phyloP scores from a whole-genome alignment of 2,329 filamentous ascomycete species.

The Aspergillus pseudoterreus region DNA sequence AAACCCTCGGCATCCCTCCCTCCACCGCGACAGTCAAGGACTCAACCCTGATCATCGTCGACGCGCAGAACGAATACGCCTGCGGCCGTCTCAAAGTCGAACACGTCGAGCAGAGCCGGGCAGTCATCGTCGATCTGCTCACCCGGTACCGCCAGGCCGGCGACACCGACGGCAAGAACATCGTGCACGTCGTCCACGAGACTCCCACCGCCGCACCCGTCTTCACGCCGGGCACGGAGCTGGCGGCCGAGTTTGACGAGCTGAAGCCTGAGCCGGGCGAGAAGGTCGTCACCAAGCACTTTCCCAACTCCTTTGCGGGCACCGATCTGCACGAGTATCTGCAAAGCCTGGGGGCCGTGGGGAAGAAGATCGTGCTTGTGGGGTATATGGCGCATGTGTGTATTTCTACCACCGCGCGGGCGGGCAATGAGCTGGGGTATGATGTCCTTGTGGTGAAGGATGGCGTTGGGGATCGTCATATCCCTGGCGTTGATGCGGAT shows the following conservation, averaged over 20 bases:
- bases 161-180: slow-evolving; percentile 40
- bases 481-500: slow-evolving; percentile 54
- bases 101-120: slow-evolving; percentile 52
- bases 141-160: slow-evolving; percentile 56
- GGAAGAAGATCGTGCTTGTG: slow-evolving; percentile 57
- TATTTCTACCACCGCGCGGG: slow-evolving; percentile 60
- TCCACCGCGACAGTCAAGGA: slow-evolving; percentile 57
- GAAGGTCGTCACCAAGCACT: slow-evolving; percentile 56
- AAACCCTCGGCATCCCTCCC: slow-evolving; percentile 52
- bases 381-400: slow-evolving; percentile 55
- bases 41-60: slow-evolving; percentile 63
- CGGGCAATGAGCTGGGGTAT: slow-evolving; percentile 59
- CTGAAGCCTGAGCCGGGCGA: slow-evolving; percentile 54
- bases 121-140: slow-evolving; percentile 55
- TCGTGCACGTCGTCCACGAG: slow-evolving; percentile 61
- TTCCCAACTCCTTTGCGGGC: slow-evolving; percentile 58
- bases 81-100: slow-evolving; percentile 54
- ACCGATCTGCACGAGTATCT: slow-evolving; percentile 58
- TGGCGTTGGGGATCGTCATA: slow-evolving; percentile 63
- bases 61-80: slow-evolving; percentile 66
- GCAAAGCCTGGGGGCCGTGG: slow-evolving; percentile 40
- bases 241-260: slow-evolving; percentile 61
- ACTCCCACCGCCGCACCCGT: slow-evolving; percentile 60
- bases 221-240: slow-evolving; percentile 59
- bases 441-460: slow-evolving; percentile 61